phyloP scores from a whole-genome alignment of 2,329 filamentous ascomycete genomes.

The Fusarium metavorans region DNA sequence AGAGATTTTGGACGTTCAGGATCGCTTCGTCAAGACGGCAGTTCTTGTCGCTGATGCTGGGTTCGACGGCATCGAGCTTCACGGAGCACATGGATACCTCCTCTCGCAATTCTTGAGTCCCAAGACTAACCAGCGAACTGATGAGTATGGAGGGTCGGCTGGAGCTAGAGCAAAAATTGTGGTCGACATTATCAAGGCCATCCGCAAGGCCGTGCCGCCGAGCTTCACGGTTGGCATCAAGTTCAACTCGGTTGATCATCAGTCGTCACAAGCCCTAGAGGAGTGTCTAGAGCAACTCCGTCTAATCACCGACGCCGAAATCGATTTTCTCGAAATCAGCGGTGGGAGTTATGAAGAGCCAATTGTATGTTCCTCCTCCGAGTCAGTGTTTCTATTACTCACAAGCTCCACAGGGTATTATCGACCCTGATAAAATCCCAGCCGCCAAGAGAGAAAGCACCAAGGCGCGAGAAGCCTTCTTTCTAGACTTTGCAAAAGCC shows the following conservation, averaged over 20 bases:
- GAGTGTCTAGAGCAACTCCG: neutral
- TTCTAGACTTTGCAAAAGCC: neutral
- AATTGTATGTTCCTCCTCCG: neutral
- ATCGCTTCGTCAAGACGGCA: neutral
- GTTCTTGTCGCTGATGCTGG: neutral
- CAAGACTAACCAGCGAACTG: neutral
- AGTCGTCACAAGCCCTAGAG: neutral
- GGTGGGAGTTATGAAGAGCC: constrained; percentile 4
- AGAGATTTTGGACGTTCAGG: neutral
- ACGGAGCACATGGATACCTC: constrained; percentile 5
- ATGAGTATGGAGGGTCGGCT: neutral
- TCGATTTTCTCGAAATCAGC: constrained; percentile 8
- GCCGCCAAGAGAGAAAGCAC: neutral
- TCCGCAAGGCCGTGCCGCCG: neutral
- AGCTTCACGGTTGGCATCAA: neutral
- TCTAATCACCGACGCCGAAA: neutral
- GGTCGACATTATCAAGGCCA: neutral
- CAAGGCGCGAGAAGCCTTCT: constrained; percentile 2
- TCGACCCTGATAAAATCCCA: neutral
- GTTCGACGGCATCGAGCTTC: neutral
- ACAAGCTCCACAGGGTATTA: neutral
- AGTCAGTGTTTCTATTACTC: neutral
- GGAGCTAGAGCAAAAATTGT: neutral
- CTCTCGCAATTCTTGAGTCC: neutral
- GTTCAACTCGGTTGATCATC: constrained; percentile 5